phyloP scores from a whole-genome alignment of 768 basidiomycete species.

The Hericium erinaceus region DNA sequence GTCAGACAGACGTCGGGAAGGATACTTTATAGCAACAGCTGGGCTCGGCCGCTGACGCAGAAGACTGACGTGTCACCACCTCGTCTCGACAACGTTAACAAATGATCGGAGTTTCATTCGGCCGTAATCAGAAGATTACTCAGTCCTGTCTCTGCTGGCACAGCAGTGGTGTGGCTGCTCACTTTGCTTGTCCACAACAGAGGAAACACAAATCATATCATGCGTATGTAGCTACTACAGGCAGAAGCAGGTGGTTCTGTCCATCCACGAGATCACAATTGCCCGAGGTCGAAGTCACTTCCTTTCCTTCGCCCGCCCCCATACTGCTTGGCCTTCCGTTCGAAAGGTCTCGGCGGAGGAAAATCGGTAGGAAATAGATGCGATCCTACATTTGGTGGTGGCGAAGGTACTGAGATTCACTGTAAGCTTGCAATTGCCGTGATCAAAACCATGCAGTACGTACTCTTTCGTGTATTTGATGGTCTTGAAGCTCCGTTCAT shows the following conservation, averaged over 20 bases:
- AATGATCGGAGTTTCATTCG: background rate
- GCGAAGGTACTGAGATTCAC: conserved; percentile 35
- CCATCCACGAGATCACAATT: conserved; percentile 16
- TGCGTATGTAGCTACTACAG: background rate
- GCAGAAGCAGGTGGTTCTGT: background rate
- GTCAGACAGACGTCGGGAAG: conserved; percentile 7
- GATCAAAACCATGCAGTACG: conserved; percentile 3
- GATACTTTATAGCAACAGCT: conserved; percentile 1
- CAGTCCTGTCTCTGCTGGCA: background rate
- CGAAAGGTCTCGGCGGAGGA: conserved; percentile 66
- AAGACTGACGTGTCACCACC: background rate
- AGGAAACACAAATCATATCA: background rate
- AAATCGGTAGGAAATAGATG: conserved; percentile 73
- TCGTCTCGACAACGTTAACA: background rate
- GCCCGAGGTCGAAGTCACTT: conserved; percentile 55
- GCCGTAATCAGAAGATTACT: background rate
- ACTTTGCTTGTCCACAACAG: too few relatives aligned
- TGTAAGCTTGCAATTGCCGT: conserved; percentile 3
- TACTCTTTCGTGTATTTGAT: conserved; percentile 17
- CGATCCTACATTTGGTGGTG: conserved; percentile 53
- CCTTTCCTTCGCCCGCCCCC: conserved; percentile 57
- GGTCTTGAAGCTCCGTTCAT: conserved; percentile 13
- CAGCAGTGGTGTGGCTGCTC: too few relatives aligned
- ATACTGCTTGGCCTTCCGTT: conserved; percentile 42
- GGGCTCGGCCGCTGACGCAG: conserved; percentile 21